Evolutionary conservation across 2,329 filamentous ascomycete species (phyloP), one percentile per base, ranked within the genome.

Genomic region (Fusarium abutilonis): DNA sequence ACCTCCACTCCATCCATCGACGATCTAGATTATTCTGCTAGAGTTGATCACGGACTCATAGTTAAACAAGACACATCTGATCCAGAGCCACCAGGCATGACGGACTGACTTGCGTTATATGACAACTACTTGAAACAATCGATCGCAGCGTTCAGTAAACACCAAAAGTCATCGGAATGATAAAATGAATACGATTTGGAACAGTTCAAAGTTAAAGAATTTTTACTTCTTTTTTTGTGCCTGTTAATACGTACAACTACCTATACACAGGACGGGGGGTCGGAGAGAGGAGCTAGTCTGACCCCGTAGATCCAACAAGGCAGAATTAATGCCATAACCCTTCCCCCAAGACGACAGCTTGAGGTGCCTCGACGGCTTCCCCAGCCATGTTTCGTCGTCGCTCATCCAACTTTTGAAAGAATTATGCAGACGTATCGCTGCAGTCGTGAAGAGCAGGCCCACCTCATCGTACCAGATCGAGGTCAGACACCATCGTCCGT

Each of bases 211-310:
- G 29, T 66, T 45, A 64, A 68, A 63, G 61, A 70, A 71, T 60
- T 77, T 75, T 74, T 73, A 64, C 68, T 74, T 71, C 68, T 72
- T 74, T 75, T 70, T 73, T 73, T 73, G 68, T 73, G 70, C 72
- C 70, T 77, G 72, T 75, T 72, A 26, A 26, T 26, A 64, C 44
- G 63, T 66, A 74, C 72, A 77, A 70, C 73, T 77, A 75, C 70
- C 72, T 74, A 76, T 73, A 74, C 71, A 74, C 67, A 74, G 70
- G 68, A 68, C 55, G 57, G 61, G 62, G 66, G 57, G 53, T 54
- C 43, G 60, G 64, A 70, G 65, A 70, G 46, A 59, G 49, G 47
- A 56, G 54, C 54, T 60, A 58, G 59, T 59, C 62, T 60, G 51
- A 51, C 66, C 63, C 63, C 60, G 51, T 62, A 46, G 64, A 69